Conservation (phyloP, 106 monocot species). For the Vanilla planifolia region DNA sequence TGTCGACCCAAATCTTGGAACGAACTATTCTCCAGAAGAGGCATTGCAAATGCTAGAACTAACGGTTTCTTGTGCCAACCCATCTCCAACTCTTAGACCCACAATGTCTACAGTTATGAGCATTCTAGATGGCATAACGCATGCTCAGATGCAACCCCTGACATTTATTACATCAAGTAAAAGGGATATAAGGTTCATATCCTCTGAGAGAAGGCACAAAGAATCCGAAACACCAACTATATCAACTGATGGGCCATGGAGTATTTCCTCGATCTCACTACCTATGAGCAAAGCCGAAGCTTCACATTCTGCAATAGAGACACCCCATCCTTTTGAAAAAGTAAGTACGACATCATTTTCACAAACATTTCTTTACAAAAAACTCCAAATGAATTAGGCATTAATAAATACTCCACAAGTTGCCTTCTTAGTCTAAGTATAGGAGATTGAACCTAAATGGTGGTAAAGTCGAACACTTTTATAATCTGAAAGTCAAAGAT, state of each 20-base stretch:
- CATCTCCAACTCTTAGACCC: slow-evolving; percentile 32
- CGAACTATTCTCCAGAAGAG: slow-evolving; percentile 29
- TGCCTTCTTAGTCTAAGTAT: too few relatives aligned
- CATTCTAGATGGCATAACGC: slow-evolving; percentile 23
- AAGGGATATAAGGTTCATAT: slow-evolving; percentile 7
- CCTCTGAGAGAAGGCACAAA: slow-evolving; percentile 4
- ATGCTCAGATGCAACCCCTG: slow-evolving; percentile 3
- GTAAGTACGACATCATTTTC: too few relatives aligned
- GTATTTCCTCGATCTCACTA: slow-evolving; percentile 4
- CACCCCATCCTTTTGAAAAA: too few relatives aligned
- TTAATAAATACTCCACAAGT: too few relatives aligned
- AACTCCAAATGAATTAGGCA: too few relatives aligned
- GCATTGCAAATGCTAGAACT: slow-evolving; percentile 25
- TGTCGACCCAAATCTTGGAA: slow-evolving; percentile 21
- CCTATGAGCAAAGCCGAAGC: too few relatives aligned
- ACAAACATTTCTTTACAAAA: too few relatives aligned
- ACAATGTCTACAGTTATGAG: slow-evolving; percentile 34
- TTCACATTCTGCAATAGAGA: too few relatives aligned
- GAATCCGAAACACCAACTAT: slow-evolving; percentile 5
- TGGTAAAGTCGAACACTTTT: too few relatives aligned
- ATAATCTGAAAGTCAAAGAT: too few relatives aligned
- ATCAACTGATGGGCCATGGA: slow-evolving; percentile 20
- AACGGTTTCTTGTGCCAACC: slow-evolving; percentile 21
- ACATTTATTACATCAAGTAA: not conserved
- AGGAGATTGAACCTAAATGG: too few relatives aligned